A percentile compares a stretch with the other conserved stretches of the same genome.
These are phyloP conservation scores for Begonia masoniana DNA, from an alignment of 306 rosid genomes.

Conservation along the genomic window DNA sequence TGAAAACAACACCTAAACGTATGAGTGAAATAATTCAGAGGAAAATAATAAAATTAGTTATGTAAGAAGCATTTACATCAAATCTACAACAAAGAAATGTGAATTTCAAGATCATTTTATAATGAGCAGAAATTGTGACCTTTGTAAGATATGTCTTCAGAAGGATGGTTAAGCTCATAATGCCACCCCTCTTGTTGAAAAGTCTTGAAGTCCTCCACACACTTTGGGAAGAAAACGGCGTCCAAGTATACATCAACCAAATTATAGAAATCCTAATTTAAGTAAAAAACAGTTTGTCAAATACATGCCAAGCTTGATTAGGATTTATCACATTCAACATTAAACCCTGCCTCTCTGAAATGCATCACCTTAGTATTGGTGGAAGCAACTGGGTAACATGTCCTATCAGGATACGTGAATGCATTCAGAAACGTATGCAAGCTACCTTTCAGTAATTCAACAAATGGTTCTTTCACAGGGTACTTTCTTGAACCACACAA, in stretches of 20 bases:
- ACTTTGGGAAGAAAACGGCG: conserved; percentile 93
- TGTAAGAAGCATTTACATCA: too few species aligned
- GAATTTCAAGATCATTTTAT: too few species aligned
- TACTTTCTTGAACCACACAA: conserved; percentile 91
- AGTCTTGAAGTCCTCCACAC: conserved; percentile 70
- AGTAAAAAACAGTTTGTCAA: conserved; percentile 1
- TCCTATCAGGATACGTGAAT: conserved; percentile 93
- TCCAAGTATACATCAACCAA: conserved; percentile 93
- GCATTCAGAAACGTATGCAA: conserved; percentile 87
- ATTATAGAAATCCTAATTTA: conserved; percentile 69
- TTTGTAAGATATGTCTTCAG: conserved; percentile 79
- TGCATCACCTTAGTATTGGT: conserved; percentile 64
- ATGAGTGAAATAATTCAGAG: conserved; percentile 3
- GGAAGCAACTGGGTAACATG: conserved; percentile 96
- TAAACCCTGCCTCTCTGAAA: not conserved
- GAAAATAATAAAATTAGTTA: not conserved
- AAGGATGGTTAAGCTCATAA: conserved; percentile 84
- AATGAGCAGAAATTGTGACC: conserved; percentile 20
- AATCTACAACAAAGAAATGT: too few species aligned
- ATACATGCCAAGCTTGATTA: not conserved
- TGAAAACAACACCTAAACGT: conserved; percentile 82
- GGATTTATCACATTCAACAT: not conserved
- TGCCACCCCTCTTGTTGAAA: conserved; percentile 99
- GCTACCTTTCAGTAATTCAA: conserved; percentile 88
- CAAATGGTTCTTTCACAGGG: conserved; percentile 92